These are phyloP conservation scores for Ogataea henricii DNA, from an alignment of 805 yeast genomes.

Conservation along the genomic window DNA sequence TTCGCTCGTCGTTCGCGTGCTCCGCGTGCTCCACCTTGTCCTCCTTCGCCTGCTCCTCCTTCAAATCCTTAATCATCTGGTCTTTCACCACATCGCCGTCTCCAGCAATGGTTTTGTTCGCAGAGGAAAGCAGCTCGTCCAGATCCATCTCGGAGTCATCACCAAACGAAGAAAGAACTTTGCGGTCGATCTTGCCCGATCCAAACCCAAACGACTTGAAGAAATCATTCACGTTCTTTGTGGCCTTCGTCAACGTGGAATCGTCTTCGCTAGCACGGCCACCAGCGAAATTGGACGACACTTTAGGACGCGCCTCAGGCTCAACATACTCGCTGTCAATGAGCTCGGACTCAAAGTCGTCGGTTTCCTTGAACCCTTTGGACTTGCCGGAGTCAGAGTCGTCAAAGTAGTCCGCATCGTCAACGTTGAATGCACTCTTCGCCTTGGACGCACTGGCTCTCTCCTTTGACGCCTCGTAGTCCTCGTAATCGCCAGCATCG, in stretches of 20 bases:
- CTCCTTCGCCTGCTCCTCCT: slow-evolving; percentile 13
- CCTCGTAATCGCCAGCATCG: slow-evolving; percentile 13
- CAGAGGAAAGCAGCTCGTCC: slow-evolving; percentile 10
- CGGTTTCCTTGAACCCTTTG: slow-evolving; percentile 31
- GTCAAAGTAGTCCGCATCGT: slow-evolving; percentile 29
- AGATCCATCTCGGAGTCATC: slow-evolving; percentile 23
- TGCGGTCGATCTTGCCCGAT: slow-evolving; percentile 15
- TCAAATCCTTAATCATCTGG: slow-evolving; percentile 13
- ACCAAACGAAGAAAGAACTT: slow-evolving; percentile 21
- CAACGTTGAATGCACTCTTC: slow-evolving; percentile 5
- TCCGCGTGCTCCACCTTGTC: background rate
- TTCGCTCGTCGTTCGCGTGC: no score
- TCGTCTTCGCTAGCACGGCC: slow-evolving; percentile 4
- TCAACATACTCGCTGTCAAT: slow-evolving; percentile 10
- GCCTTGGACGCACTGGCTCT: background rate
- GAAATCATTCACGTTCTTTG: slow-evolving; percentile 21
- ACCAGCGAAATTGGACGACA: slow-evolving; percentile 1
- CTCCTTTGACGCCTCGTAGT: slow-evolving; percentile 7
- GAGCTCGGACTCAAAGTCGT: slow-evolving; percentile 16
- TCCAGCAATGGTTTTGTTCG: slow-evolving; percentile 2
- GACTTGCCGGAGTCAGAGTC: slow-evolving; percentile 22
- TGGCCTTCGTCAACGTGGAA: slow-evolving; percentile 11
- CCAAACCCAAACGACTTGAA: slow-evolving; percentile 23
- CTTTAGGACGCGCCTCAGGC: slow-evolving; percentile 9
- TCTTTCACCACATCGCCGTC: slow-evolving; percentile 6